Evolutionary conservation across 805 yeast genomes (phyloP).

Genomic region (Cyberlindnera misumaiensis): DNA sequence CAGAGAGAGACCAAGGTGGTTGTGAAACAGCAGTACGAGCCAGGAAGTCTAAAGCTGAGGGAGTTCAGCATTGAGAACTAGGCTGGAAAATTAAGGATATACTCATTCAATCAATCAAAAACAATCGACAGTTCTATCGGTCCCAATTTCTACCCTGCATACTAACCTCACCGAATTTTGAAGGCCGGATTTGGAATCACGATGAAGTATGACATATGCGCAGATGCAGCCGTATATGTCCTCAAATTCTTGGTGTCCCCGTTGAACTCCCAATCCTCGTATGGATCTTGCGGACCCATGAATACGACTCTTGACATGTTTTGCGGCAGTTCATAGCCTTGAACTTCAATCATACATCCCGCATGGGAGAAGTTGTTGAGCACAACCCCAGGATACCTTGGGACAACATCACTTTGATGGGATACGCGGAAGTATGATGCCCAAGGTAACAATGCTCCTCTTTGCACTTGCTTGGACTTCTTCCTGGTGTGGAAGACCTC

Average conservation of each 20-base stretch:
- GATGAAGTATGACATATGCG: no score
- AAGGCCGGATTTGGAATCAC: no score
- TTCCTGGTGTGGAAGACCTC: slow-evolving; percentile 33
- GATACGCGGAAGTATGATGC: slow-evolving; percentile 42
- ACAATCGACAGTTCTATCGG: no score
- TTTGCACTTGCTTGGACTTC: slow-evolving; percentile 20
- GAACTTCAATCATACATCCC: slow-evolving; percentile 27
- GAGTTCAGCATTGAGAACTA: slow-evolving; percentile 3
- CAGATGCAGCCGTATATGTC: background rate
- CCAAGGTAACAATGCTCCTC: slow-evolving; percentile 24
- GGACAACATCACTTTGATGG: slow-evolving; percentile 53
- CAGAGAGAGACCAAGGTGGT: background rate
- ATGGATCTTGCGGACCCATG: background rate
- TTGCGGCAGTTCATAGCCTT: slow-evolving; percentile 31
- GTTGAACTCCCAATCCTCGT: background rate
- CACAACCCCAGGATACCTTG: slow-evolving; percentile 47
- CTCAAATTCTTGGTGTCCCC: background rate
- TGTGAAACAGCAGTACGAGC: slow-evolving; percentile 2
- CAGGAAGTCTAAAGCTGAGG: slow-evolving; percentile 7
- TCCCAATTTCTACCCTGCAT: no score
- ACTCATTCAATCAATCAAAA: no score
- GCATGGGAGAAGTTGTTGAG: slow-evolving; percentile 22
- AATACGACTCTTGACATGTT: slow-evolving; percentile 12
- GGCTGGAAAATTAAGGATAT: background rate
- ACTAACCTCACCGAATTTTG: no score